phyloP scores from a whole-genome alignment of 352 stramenopile species.

The Phytophthora ramorum region DNA sequence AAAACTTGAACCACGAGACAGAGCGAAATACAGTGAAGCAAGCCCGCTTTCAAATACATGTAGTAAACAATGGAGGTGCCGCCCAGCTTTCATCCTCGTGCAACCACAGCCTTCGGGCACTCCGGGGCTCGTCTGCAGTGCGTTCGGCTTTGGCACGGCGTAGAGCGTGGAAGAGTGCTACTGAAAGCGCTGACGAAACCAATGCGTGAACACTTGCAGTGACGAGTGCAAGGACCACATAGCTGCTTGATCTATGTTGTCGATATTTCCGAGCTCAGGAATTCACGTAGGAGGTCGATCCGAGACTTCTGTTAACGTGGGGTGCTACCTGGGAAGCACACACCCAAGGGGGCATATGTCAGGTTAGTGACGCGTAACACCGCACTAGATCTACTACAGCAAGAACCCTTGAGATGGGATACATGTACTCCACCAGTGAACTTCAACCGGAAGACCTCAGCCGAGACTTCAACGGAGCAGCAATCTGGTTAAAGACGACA shows the following conservation, averaged over 20 bases:
- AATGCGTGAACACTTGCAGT: neutral
- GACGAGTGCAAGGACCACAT: no score
- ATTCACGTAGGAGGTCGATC: neutral
- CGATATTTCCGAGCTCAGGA: neutral
- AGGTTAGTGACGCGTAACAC: no score
- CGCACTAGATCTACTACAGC: no score
- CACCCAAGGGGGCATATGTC: no score
- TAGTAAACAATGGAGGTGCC: no score
- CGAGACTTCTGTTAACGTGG: neutral
- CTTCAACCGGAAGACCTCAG: neutral
- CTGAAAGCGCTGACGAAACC: neutral
- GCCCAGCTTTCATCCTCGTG: neutral
- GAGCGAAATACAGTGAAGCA: no score
- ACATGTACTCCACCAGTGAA: no score
- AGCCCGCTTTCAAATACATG: no score
- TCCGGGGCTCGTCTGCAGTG: neutral
- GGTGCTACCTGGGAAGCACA: no score
- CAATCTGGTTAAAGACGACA: neutral
- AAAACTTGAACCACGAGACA: no score
- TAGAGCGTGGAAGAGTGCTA: neutral
- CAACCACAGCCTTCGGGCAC: neutral
- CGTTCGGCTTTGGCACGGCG: neutral
- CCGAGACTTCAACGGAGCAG: neutral
- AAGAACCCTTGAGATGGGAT: no score
- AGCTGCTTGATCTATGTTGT: neutral